Percentiles rank a stretch among this genome's conserved stretches.
Evolutionary conservation across 2,329 filamentous ascomycete species (phyloP).

Genomic region (Fusarium albidum): DNA sequence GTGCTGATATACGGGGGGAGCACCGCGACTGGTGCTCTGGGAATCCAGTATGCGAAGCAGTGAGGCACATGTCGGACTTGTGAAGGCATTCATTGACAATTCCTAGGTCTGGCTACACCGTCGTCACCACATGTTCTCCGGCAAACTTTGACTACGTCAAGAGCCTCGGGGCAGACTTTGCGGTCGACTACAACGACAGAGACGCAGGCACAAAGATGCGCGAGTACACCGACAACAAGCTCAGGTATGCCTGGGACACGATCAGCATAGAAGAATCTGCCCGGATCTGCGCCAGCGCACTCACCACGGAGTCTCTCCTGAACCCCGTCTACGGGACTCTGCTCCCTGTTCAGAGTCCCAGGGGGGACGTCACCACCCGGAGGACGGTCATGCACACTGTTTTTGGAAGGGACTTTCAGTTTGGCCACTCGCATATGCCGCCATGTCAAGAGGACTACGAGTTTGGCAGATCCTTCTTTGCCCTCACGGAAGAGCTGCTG

Average conservation of each 20-base stretch:
- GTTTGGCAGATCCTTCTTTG: no score
- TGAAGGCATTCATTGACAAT: neutral
- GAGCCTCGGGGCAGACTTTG: constrained; percentile 53
- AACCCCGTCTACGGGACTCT: constrained; percentile 9
- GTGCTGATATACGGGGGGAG: no score
- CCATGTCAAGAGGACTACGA: neutral
- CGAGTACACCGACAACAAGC: constrained; percentile 25
- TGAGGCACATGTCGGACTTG: neutral
- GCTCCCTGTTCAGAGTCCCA: constrained; percentile 10
- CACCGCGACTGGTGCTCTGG: no score
- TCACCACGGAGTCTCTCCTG: neutral
- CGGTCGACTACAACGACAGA: constrained; percentile 54
- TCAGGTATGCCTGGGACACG: constrained; percentile 18
- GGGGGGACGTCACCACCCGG: neutral
- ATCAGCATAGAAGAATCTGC: constrained; percentile 9
- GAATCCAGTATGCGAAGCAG: constrained; percentile 11
- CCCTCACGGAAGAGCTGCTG: no score
- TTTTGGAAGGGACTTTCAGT: constrained; percentile 11
- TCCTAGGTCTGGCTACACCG: constrained; percentile 45
- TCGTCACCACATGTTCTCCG: constrained; percentile 51
- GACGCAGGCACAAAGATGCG: constrained; percentile 38
- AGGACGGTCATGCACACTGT: constrained; percentile 9
- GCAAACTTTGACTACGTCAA: constrained; percentile 47
- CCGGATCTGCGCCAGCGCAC: constrained; percentile 5
- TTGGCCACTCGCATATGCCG: constrained; percentile 1